Percentiles rank a stretch among this genome's conserved stretches.
Evolutionary conservation across 2,329 filamentous ascomycete genomes (phyloP).

Genomic region (Cytospora schulzeri): DNA sequence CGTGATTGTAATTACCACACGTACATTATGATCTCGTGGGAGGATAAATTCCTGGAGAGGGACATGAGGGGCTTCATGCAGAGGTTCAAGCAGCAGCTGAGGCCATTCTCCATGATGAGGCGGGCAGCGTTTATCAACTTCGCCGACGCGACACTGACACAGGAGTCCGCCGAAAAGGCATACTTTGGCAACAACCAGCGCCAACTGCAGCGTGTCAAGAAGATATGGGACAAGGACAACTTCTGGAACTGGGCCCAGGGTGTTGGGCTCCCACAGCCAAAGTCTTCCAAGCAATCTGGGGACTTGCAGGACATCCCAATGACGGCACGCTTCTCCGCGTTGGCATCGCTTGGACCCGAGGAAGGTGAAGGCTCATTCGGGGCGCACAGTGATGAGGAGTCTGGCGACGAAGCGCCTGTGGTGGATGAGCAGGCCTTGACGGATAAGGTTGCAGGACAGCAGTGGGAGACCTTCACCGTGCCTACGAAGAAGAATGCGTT

Average conservation of each 20-base stretch:
- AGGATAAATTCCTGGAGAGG: slow-evolving; percentile 37
- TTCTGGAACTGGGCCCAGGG: slow-evolving; percentile 37
- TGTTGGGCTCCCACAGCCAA: slow-evolving; percentile 17
- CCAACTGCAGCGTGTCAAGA: slow-evolving; percentile 34
- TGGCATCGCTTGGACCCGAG: no score
- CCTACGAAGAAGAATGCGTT: no score
- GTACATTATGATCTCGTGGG: slow-evolving; percentile 37
- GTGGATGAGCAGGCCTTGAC: no score
- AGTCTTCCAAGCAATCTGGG: no score
- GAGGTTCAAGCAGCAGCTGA: slow-evolving; percentile 32
- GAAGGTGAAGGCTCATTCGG: no score
- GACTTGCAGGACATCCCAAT: no score
- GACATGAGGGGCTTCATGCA: slow-evolving; percentile 33
- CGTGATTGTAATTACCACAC: slow-evolving; percentile 33
- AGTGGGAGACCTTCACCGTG: no score
- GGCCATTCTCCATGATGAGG: slow-evolving; percentile 29
- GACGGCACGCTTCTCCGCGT: no score
- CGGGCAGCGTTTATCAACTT: slow-evolving; percentile 38
- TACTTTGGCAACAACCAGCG: slow-evolving; percentile 37
- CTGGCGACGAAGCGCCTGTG: no score
- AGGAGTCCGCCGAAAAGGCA: slow-evolving; percentile 31
- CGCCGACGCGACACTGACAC: slow-evolving; percentile 28
- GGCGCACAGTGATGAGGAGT: no score
- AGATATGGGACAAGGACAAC: slow-evolving; percentile 33
- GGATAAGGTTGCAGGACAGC: no score